phyloP scores from a whole-genome alignment of 2,329 filamentous ascomycete genomes.

The Tolypocladium endophyticum region DNA sequence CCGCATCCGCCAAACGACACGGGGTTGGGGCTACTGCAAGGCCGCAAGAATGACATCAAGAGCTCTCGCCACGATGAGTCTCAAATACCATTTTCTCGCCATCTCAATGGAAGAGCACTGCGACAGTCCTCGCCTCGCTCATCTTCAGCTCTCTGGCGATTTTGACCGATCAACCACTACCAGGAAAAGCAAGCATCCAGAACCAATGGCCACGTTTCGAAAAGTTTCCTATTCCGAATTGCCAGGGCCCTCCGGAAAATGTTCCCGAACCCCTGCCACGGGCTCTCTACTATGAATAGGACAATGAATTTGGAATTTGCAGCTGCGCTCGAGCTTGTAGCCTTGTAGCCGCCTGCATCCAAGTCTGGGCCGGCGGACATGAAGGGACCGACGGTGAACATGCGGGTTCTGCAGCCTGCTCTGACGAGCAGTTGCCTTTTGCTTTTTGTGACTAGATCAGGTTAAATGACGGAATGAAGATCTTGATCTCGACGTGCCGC shows the following conservation, averaged over 20 bases:
- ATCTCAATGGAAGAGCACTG: not conserved
- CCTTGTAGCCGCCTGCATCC: not conserved
- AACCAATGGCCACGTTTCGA: not conserved
- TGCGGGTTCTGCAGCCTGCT: not conserved
- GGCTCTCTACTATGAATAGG: not conserved
- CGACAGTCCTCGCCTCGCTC: not conserved
- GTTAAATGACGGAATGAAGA: not conserved
- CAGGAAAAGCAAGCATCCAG: not conserved
- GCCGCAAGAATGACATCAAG: not conserved
- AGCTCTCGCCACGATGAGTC: not conserved
- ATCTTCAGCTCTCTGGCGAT: not conserved
- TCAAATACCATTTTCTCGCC: not conserved
- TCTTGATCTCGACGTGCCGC: not conserved
- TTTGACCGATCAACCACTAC: not conserved
- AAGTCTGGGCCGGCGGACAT: not conserved
- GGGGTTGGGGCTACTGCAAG: not conserved
- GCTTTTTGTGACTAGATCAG: constrained; percentile 1
- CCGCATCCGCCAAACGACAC: not conserved
- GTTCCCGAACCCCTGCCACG: not conserved
- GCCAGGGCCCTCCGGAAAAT: not conserved
- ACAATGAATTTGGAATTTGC: not conserved
- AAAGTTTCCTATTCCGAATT: not conserved
- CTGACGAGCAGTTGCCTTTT: not conserved
- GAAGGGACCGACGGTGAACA: not conserved
- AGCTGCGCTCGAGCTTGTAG: not conserved